These are phyloP conservation scores for Trichoderma asperellum DNA, from an alignment of 2,329 filamentous ascomycete species.

Conservation along the genomic window DNA sequence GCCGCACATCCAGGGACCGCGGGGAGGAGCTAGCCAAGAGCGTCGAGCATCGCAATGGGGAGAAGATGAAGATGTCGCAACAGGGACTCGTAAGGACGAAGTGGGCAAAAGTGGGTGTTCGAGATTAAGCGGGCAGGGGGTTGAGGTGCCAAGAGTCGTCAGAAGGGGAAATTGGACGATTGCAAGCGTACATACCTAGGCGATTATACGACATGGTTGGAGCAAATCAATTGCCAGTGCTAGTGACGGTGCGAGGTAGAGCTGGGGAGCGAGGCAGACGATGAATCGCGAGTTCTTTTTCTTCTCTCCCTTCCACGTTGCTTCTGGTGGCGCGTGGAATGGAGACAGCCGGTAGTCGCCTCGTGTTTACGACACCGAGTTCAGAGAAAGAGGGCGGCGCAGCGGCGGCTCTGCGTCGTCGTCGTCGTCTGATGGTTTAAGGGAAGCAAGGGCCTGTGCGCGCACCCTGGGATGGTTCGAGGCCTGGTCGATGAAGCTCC, in stretches of 20 bases:
- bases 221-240: neutral
- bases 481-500: conserved; percentile 1
- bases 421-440: conserved; percentile 10
- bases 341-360: conserved; percentile 1
- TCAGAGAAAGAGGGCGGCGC: conserved; percentile 8
- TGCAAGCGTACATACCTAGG: conserved; percentile 61
- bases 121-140: conserved; percentile 30
- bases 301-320: conserved; percentile 16
- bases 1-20: neutral
- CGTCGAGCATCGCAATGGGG: conserved; percentile 14
- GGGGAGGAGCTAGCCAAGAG: conserved; percentile 20
- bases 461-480: conserved; percentile 4
- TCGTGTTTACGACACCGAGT: neutral
- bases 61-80: conserved; percentile 22
- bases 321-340: conserved; percentile 24
- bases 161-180: conserved; percentile 33
- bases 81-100: conserved; percentile 21
- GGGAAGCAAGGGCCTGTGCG: conserved; percentile 27
- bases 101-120: conserved; percentile 28
- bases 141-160: conserved; percentile 30
- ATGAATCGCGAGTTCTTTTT: neutral
- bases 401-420: conserved; percentile 5
- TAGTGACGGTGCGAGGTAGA: neutral
- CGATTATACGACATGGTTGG: conserved; percentile 72
- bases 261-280: neutral